Conservation (phyloP, 2,329 filamentous ascomycete species). For the Alternaria tenuissima region DNA sequence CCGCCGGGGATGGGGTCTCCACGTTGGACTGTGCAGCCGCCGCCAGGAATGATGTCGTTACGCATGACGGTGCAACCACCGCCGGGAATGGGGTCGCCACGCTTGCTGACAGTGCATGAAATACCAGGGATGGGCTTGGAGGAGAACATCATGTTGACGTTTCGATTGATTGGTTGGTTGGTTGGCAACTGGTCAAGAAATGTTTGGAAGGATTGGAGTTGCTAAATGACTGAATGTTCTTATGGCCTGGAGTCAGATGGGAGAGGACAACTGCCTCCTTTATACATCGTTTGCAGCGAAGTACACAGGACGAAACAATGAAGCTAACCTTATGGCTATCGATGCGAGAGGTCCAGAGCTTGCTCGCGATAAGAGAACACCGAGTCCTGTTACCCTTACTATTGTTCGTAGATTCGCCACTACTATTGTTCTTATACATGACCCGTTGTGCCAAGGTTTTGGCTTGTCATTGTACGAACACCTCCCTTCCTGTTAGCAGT, state of each 20-base stretch:
- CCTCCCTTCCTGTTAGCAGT: neutral
- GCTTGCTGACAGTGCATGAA: neutral
- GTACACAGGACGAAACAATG: neutral
- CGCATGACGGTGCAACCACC: neutral
- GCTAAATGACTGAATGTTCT: slow-evolving; percentile 28
- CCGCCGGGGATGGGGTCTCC: neutral
- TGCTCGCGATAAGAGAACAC: neutral
- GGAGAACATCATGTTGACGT: slow-evolving; percentile 25
- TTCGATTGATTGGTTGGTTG: slow-evolving; percentile 8
- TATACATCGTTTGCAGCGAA: slow-evolving; percentile 18
- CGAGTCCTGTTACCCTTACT: neutral
- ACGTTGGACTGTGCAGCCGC: neutral
- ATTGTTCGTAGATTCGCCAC: neutral
- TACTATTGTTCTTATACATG: slow-evolving; percentile 4
- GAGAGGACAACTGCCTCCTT: slow-evolving; percentile 6
- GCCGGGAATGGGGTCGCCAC: neutral
- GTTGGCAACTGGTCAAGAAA: slow-evolving; percentile 11
- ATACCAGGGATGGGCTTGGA: neutral
- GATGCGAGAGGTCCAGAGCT: neutral
- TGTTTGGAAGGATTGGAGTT: slow-evolving; percentile 20
- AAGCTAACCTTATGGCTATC: neutral
- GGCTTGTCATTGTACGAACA: neutral
- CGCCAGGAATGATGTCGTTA: neutral
- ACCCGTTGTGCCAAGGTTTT: neutral
- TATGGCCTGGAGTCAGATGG: slow-evolving; percentile 12